Conservation (phyloP, 257 asterid species). For the Coffea canephora region DNA sequence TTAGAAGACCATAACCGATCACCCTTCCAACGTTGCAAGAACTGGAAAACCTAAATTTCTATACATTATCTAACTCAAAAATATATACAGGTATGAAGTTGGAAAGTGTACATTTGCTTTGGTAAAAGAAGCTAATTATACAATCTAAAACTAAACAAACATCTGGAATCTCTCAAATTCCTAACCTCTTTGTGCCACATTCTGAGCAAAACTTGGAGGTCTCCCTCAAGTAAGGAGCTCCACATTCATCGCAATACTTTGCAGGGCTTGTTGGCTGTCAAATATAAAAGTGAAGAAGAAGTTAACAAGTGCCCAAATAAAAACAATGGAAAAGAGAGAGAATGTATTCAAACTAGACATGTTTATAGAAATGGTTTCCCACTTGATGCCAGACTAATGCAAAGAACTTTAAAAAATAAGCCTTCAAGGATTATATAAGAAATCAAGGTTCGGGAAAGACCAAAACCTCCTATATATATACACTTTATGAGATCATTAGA, state of each 20-base stretch:
- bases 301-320: background rate
- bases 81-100: background rate
- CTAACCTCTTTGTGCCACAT: conserved; percentile 86
- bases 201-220: conserved; percentile 88
- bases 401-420: background rate
- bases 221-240: conserved; percentile 73
- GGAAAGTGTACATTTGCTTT: too few species aligned
- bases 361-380: background rate
- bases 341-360: background rate
- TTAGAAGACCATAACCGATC: background rate
- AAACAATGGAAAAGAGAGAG: background rate
- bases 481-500: too few species aligned
- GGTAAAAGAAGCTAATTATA: background rate
- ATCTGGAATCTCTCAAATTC: conserved; percentile 39
- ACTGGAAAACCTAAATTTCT: background rate
- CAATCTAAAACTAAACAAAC: background rate
- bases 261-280: conserved; percentile 83
- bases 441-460: background rate
- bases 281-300: background rate
- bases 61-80: background rate
- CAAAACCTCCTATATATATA: too few species aligned
- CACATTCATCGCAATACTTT: conserved; percentile 91
- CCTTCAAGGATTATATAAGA: background rate
- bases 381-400: background rate
- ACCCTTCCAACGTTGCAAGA: background rate